phyloP scores from a whole-genome alignment of 805 yeast genomes.

The Blastobotrys mokoenaii region DNA sequence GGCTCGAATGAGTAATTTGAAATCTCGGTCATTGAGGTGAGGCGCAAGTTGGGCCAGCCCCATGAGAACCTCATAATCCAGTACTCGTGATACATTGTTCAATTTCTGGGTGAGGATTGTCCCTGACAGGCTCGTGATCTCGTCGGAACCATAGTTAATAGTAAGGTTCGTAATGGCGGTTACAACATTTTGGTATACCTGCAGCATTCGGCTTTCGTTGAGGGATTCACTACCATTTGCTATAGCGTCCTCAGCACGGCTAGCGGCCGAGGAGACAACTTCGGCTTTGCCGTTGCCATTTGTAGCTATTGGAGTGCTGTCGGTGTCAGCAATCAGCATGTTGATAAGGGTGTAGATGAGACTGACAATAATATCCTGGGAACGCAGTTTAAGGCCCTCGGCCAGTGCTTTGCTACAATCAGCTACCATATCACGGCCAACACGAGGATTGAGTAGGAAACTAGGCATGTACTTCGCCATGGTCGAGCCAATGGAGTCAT shows the following conservation, averaged over 20 bases:
- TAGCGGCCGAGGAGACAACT: neutral
- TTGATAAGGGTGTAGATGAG: conserved; percentile 79
- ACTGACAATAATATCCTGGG: conserved; percentile 78
- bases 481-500: conserved; percentile 24
- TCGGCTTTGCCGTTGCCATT: neutral
- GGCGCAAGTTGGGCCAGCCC: conserved; percentile 61
- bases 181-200: conserved; percentile 55
- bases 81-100: conserved; percentile 33
- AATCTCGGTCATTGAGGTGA: conserved; percentile 55
- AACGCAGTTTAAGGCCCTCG: conserved; percentile 53
- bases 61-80: conserved; percentile 50
- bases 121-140: conserved; percentile 68
- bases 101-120: conserved; percentile 78
- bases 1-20: conserved; percentile 50
- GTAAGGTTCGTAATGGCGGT: conserved; percentile 61
- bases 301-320: neutral
- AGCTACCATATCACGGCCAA: conserved; percentile 40
- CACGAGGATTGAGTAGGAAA: conserved; percentile 41
- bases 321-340: conserved; percentile 44
- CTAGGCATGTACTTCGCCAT: conserved; percentile 33
- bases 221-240: neutral
- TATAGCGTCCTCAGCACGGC: conserved; percentile 1
- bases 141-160: conserved; percentile 54
- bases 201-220: neutral
- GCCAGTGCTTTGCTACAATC: conserved; percentile 53